phyloP scores from a whole-genome alignment of 2,329 filamentous ascomycete species.

The Sporothrix curviconia region DNA sequence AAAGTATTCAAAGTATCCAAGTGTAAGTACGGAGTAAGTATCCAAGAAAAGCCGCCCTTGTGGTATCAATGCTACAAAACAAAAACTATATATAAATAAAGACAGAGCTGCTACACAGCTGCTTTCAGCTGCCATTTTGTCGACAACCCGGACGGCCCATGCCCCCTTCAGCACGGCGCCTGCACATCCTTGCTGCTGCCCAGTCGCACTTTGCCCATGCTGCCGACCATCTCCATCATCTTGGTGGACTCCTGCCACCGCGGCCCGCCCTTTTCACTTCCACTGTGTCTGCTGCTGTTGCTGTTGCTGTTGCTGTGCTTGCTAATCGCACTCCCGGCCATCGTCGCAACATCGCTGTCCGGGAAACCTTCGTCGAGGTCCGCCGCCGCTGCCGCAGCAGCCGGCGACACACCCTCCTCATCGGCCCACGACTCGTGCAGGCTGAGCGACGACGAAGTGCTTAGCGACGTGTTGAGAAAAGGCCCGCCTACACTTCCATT shows the following conservation, averaged over 20 bases:
- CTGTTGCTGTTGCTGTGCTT: not conserved
- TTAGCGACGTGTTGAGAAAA: not conserved
- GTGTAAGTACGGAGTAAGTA: too few relatives aligned
- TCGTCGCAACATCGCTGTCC: not conserved
- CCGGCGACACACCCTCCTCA: slow-evolving; percentile 1
- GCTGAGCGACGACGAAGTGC: slow-evolving; percentile 8
- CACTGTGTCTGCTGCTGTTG: not conserved
- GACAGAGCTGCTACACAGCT: slow-evolving; percentile 13
- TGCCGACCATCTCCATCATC: slow-evolving; percentile 16
- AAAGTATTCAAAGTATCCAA: not conserved
- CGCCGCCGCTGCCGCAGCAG: not conserved
- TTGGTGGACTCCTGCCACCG: slow-evolving; percentile 13
- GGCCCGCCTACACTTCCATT: not conserved
- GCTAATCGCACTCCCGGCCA: not conserved
- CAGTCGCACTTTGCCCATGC: slow-evolving; percentile 15
- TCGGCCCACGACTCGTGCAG: slow-evolving; percentile 11
- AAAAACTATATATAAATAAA: not conserved
- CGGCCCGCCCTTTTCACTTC: not conserved
- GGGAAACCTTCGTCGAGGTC: not conserved
- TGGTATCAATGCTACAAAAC: slow-evolving; percentile 3
- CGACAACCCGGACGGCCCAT: too few relatives aligned
- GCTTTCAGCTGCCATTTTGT: slow-evolving; percentile 6
- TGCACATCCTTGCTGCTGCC: slow-evolving; percentile 13
- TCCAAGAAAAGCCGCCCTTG: not conserved
- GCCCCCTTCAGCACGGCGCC: slow-evolving; percentile 17